Base-by-base conservation (phyloP, 1,284 basidiomycete genomes). In the Pascua sp. region DNA sequence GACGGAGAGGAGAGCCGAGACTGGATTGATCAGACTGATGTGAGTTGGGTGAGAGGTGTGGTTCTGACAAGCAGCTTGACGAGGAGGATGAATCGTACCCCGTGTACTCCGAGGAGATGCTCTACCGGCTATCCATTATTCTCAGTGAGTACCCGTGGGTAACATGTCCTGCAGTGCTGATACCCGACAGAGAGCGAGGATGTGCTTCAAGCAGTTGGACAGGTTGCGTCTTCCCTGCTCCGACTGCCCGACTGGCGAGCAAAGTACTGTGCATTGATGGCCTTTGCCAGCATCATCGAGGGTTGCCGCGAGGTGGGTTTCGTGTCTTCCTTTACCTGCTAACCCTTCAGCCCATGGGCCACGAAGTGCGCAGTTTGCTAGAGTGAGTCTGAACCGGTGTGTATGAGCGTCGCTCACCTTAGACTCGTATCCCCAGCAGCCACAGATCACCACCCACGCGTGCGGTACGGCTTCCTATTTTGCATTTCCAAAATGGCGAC, bases 401-500 rank as follows among this genome's bases (percentile, higher is more conserved):
- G 4, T 32, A 32, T 32, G 24, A 32, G 24, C 24, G 24, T 32
- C 7, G 24, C 24, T 32, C 24, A 32, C 24, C 3, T 50, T 87
- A 92, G 72, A 83, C 80, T 91, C 12, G 86, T 92, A 18, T 82
- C 82, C 0, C 87, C 88, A 0, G 83, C 86, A 79, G 90, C 90
- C 67, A 78, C 78, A 47, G 90, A 92, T 70, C 71, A 84, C 0
- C 86, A 92, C 77, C 89, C 90, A 0, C 81, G 90, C 2, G 90
- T 92, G 2, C 81, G 89, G 36, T 88, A 86, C 69, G 89, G 88
- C 1, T 89, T 91, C 43, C 89, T 89, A 73, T 90, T 91, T 76
- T 91, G 89, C 80, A 81, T 92, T 51, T 88, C 90, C 0, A 88
- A 91, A 67, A 77, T 93, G 8, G 91, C 89, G 67, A 89, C 87